Evolutionary conservation across 1,139 yeast genomes (phyloP), one percentile per base, ranked within the genome.

Genomic region (Candida glucosophila): DNA sequence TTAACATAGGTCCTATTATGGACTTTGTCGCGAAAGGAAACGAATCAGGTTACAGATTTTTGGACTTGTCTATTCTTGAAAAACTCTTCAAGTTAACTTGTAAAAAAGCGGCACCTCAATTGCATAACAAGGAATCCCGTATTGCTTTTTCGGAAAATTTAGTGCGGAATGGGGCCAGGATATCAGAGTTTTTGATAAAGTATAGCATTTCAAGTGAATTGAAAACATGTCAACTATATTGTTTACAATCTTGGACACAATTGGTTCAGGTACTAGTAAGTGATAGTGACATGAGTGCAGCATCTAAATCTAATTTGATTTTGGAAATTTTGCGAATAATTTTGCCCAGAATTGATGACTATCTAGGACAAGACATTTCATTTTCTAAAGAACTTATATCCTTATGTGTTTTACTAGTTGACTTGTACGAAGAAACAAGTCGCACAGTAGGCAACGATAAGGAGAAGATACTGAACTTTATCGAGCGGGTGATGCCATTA

Each of bases 161-260:
- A 7, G 44, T 52, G 37, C 29, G 41, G 12, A 58, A 55, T 29
- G 57, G 53, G 1, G 45, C 38, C 22, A 36, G 37, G 16, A 41
- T 56, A 19, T 43, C 55, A 19, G 55, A 53, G 9, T 60, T 64
- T 31, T 39, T 71, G 17, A 54, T 59, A 1, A 67, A 65, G 34
- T 58, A 58, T 22, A 41, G 73, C 11, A 53, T 71, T 8, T 57
- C 57, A 19, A 57, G 59, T 18, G 59, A 61, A 21, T 65, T 74
- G 38, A 64, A 67, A 30, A 49, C 59, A 2, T 57, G 64, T 4
- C 92, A 81, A 36, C 55, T 78, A 24, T 57, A 67, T 6, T 73
- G 78, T 31, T 54, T 88, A 15, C 81, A 76, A 40, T 72, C 93
- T 0, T 88, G 97, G 97, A 76, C 79, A 17, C 80, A 78, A 39